Conservation (phyloP, 345 rosid species). For the Eucalyptus guilfoylei region DNA sequence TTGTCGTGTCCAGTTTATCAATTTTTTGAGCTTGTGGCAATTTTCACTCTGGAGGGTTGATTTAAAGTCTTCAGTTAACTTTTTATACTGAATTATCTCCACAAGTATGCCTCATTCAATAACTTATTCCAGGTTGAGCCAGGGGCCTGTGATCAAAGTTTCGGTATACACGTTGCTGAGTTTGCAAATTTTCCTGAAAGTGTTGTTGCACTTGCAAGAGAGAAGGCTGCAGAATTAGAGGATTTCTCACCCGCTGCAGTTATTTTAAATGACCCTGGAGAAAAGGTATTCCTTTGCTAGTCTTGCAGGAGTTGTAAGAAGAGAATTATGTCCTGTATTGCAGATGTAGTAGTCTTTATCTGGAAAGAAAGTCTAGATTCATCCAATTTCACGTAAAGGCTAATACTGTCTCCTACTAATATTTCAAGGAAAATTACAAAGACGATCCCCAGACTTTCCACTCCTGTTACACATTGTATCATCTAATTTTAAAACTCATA, state of each 20-base stretch:
- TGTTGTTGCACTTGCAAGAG: slow-evolving; percentile 86
- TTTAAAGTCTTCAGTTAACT: neutral
- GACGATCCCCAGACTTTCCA: neutral
- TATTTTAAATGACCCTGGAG: slow-evolving; percentile 18
- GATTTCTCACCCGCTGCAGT: slow-evolving; percentile 73
- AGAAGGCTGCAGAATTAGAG: slow-evolving; percentile 91
- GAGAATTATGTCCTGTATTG: neutral
- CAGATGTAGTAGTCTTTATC: neutral
- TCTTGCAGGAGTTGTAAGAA: neutral
- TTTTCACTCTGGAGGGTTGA: neutral
- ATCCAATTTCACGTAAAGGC: neutral
- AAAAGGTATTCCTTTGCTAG: slow-evolving; percentile 19
- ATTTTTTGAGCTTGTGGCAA: neutral
- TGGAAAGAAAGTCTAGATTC: neutral
- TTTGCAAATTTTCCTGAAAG: slow-evolving; percentile 95
- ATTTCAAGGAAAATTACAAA: neutral
- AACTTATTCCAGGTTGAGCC: slow-evolving; percentile 58
- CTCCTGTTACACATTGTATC: neutral
- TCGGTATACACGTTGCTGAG: slow-evolving; percentile 97
- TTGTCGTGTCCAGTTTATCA: neutral
- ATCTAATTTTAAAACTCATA: neutral
- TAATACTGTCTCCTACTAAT: neutral
- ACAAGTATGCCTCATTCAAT: neutral
- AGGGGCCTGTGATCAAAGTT: slow-evolving; percentile 98
- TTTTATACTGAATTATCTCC: neutral